Percentiles rank a stretch among this genome's conserved stretches.
phyloP scores from a whole-genome alignment of 2,329 filamentous ascomycete genomes.

The Ascochyta lentis region DNA sequence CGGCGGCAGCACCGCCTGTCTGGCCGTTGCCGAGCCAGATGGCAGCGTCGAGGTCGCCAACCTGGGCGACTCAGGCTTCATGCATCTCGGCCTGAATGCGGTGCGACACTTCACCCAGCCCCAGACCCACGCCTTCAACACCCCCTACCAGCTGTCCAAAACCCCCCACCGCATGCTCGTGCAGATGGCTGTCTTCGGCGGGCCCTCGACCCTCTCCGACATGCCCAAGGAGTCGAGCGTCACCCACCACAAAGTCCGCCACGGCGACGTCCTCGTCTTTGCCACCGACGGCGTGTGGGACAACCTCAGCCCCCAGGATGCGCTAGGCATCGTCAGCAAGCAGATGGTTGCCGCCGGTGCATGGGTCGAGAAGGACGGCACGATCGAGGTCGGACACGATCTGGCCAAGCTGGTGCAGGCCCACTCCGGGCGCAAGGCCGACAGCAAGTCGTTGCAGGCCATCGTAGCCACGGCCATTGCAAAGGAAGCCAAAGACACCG shows the following conservation, averaged over 20 bases:
- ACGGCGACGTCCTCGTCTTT: conserved; percentile 92
- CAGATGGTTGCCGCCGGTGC: conserved; percentile 77
- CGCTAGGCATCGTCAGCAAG: conserved; percentile 78
- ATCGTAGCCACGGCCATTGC: conserved; percentile 80
- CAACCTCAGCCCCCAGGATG: conserved; percentile 90
- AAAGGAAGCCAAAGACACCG: conserved; percentile 82
- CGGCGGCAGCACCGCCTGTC: conserved; percentile 89
- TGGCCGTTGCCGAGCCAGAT: conserved; percentile 76
- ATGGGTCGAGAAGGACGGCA: conserved; percentile 67
- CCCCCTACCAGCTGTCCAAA: conserved; percentile 90
- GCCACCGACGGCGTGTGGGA: conserved; percentile 97
- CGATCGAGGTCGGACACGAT: conserved; percentile 63
- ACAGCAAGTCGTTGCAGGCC: conserved; percentile 71
- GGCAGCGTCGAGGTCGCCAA: conserved; percentile 89
- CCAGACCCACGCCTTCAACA: conserved; percentile 98
- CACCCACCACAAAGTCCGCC: conserved; percentile 75
- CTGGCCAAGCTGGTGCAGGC: conserved; percentile 62
- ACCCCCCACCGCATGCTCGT: conserved; percentile 80
- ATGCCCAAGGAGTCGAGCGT: conserved; percentile 83
- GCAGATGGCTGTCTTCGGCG: conserved; percentile 82
- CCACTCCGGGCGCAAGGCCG: conserved; percentile 51
- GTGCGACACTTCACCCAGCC: conserved; percentile 83
- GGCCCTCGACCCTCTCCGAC: conserved; percentile 73
- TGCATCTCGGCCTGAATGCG: conserved; percentile 83
- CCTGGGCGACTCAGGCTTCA: conserved; percentile 91